A percentile compares a stretch with the other conserved stretches of the same genome.
Conservation (phyloP, 768 basidiomycete species). For the Tulasnella calospora region DNA sequence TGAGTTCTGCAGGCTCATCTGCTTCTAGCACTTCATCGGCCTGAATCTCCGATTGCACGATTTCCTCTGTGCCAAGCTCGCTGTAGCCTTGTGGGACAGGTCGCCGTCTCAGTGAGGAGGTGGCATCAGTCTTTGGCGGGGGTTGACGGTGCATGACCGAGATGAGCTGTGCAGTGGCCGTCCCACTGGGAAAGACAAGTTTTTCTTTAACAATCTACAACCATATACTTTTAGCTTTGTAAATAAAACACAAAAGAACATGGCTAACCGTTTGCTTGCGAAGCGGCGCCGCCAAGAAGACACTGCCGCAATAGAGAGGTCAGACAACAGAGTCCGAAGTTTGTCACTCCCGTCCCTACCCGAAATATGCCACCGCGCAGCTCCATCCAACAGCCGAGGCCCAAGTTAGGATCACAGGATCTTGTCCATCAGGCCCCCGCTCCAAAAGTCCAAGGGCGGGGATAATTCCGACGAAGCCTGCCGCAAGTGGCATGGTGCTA, state of each 20-base stretch:
- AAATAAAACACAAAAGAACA: not conserved
- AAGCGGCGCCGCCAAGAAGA: constrained; percentile 93
- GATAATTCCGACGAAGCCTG: constrained; percentile 86
- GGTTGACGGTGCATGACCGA: constrained; percentile 79
- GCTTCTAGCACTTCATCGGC: constrained; percentile 5
- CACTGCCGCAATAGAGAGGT: constrained; percentile 43
- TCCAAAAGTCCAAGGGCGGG: constrained; percentile 82
- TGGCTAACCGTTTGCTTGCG: constrained; percentile 83
- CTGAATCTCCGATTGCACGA: constrained; percentile 35
- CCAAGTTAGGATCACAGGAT: constrained; percentile 72
- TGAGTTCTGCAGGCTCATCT: constrained; percentile 48
- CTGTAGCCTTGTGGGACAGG: constrained; percentile 37
- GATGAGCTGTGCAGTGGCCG: constrained; percentile 92
- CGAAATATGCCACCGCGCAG: constrained; percentile 88
- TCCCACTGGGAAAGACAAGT: constrained; percentile 89
- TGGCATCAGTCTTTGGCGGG: constrained; percentile 50
- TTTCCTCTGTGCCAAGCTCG: constrained; percentile 33
- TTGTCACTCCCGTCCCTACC: constrained; percentile 41
- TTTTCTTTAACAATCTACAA: constrained; percentile 86
- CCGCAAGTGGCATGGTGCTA: constrained; percentile 82
- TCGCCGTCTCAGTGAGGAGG: constrained; percentile 3
- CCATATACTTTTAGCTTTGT: constrained; percentile 18
- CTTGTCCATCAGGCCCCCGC: constrained; percentile 65
- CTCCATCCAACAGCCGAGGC: constrained; percentile 77
- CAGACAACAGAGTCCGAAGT: not conserved